Percentiles rank a stretch among this genome's conserved stretches.
Evolutionary conservation across 495 filamentous ascomycete genomes (phyloP).

Genomic region (Talaromyces nanjingensis): DNA sequence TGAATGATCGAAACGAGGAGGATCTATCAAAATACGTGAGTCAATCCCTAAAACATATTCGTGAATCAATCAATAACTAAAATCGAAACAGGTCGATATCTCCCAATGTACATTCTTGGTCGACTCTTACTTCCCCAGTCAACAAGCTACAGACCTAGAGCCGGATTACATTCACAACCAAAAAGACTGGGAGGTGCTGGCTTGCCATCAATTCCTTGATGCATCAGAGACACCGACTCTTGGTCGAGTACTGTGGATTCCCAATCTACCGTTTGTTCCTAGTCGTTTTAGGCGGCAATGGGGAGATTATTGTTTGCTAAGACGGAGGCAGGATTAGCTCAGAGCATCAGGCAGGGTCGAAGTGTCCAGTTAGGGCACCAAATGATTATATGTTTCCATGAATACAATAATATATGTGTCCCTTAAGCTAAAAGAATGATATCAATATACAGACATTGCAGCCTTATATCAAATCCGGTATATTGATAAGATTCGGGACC

Average conservation of each 20-base stretch:
- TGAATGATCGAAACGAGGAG: conserved; percentile 90
- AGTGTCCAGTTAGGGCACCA: too few relatives aligned
- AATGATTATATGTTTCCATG: too few relatives aligned
- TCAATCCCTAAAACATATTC: neutral
- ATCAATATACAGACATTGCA: too few relatives aligned
- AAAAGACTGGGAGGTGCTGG: conserved; percentile 64
- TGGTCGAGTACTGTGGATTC: conserved; percentile 79
- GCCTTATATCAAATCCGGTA: too few relatives aligned
- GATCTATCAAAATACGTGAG: conserved; percentile 82
- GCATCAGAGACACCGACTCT: conserved; percentile 62
- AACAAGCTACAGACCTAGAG: conserved; percentile 51
- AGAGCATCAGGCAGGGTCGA: too few relatives aligned
- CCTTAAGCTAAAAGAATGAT: too few relatives aligned
- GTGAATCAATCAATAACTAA: conserved; percentile 6
- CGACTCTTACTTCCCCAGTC: conserved; percentile 71
- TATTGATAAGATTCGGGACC: too few relatives aligned
- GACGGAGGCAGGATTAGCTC: conserved; percentile 22
- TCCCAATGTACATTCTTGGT: conserved; percentile 74
- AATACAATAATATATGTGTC: too few relatives aligned
- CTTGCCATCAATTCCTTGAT: conserved; percentile 77
- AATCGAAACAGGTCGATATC: conserved; percentile 51
- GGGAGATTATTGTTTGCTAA: conserved; percentile 77
- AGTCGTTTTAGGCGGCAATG: conserved; percentile 62
- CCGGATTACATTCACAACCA: conserved; percentile 66
- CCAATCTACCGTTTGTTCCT: conserved; percentile 64